These are phyloP conservation scores for Ceratobasidium papillatum DNA, from an alignment of 1,284 basidiomycete species.

Conservation along the genomic window DNA sequence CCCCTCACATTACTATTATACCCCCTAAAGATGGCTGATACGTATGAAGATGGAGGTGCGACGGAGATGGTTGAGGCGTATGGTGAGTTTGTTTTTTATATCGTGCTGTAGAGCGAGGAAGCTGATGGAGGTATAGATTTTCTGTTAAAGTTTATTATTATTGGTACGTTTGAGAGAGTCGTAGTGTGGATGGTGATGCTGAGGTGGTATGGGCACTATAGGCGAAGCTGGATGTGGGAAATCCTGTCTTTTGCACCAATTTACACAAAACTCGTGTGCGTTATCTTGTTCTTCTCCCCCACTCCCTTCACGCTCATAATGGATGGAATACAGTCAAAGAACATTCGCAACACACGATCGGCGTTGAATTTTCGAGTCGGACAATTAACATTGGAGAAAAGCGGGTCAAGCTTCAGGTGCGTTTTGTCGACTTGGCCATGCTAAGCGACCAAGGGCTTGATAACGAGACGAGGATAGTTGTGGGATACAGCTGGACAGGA, in stretches of 20 bases:
- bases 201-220: slow-evolving; percentile 51
- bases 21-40: slow-evolving; percentile 18
- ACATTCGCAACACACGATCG: slow-evolving; percentile 96
- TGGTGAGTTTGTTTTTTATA: slow-evolving; percentile 60
- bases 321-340: slow-evolving; percentile 77
- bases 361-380: slow-evolving; percentile 92
- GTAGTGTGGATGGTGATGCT: not conserved
- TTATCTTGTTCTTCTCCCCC: slow-evolving; percentile 42
- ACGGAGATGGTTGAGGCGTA: slow-evolving; percentile 94
- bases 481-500: slow-evolving; percentile 99
- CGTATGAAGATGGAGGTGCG: slow-evolving; percentile 68
- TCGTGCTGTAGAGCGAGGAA: not conserved
- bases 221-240: slow-evolving; percentile 97
- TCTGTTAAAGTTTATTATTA: slow-evolving; percentile 96
- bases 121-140: slow-evolving; percentile 71
- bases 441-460: not conserved
- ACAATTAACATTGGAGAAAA: slow-evolving; percentile 91
- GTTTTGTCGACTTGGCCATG: slow-evolving; percentile 45
- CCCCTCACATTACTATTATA: slow-evolving; percentile 9
- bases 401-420: slow-evolving; percentile 91
- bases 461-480: slow-evolving; percentile 60
- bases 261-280: slow-evolving; percentile 93
- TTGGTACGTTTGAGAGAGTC: slow-evolving; percentile 65
- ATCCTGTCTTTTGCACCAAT: slow-evolving; percentile 94
- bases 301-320: not conserved